Base-by-base conservation (phyloP, 805 yeast genomes). In the Schwanniomyces sp. region DNA sequence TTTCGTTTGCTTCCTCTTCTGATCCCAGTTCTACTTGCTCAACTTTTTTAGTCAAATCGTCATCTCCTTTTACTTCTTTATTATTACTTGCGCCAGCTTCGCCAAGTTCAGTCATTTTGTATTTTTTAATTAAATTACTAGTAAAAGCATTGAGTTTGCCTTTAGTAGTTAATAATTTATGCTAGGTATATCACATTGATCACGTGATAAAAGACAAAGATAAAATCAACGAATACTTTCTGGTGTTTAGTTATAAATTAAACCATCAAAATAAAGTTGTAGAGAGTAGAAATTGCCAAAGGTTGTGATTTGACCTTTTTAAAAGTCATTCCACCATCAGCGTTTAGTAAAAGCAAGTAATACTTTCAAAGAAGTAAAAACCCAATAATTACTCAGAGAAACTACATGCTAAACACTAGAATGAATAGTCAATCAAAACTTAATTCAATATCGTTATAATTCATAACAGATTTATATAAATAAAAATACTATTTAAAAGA, bases 1-100 rank as follows among this genome's bases (percentile, higher is more conserved):
- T 60, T 30, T 55, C 55, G 5, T 57, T 57, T 16, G 49, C 63
- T 24, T 54, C 59, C 3, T 58, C 59, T 37, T 58, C 62, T 28
- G 51, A 50, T 34, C 53, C 48, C 42, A 56, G 18, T 43, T 44
- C 24, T 43, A 34, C 9, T 44, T 24, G 34, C 14, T 45, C 46
- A 12, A 36, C 43, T 9, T 32, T 32, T 32, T 17, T 5, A 16
- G 14, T 18, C 21, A 16, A 17, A 14, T 21, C 34, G 14, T 16
- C 24, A 25, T 43, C 47, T 36, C 30, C 27, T 45, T 29, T 25
- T 46, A 52, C 42, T 53, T 52, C 41, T 49, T 55, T 41, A 5
- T 17, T 12, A n/a, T 27, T 36, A 14, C 4, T 17, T 26, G n/a
- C 28, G 10, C 8, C 14, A 18, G 9, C 32, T 18, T 25, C 43